Conservation (phyloP, 805 yeast genomes). For the Saccharomycopsis sp. region DNA sequence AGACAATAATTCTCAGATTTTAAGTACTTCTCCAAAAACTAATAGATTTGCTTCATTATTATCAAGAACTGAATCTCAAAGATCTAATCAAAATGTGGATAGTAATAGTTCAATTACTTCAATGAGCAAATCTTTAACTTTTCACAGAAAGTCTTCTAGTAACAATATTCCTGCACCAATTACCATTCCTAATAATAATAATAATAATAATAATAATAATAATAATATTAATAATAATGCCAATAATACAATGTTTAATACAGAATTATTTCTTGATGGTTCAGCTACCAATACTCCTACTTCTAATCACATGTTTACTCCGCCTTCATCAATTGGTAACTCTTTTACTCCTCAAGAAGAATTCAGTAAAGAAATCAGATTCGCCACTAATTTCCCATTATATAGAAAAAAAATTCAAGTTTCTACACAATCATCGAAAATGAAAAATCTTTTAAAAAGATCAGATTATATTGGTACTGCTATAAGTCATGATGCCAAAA, state of each 20-base stretch:
- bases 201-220: neutral
- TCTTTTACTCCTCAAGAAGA: conserved; percentile 4
- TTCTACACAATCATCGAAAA: conserved; percentile 37
- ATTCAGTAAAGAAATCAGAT: conserved; percentile 45
- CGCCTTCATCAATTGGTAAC: neutral
- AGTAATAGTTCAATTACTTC: too few species aligned
- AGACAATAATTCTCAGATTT: neutral
- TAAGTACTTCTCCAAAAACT: conserved; percentile 1
- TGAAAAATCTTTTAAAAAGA: conserved; percentile 14
- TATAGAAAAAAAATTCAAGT: conserved; percentile 53
- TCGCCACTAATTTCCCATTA: conserved; percentile 74
- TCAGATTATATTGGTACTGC: conserved; percentile 37
- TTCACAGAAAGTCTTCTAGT: neutral
- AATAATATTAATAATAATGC: too few species aligned
- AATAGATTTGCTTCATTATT: neutral
- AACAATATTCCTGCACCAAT: conserved; percentile 5
- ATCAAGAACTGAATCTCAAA: conserved; percentile 1
- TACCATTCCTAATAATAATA: conserved; percentile 3
- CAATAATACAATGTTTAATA: too few species aligned
- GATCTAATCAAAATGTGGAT: too few species aligned
- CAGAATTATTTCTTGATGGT: neutral
- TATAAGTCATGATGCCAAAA: conserved; percentile 52
- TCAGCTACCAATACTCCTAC: conserved; percentile 4
- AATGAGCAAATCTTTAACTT: too few species aligned
- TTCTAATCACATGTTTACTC: neutral